These are phyloP conservation scores for Mycena albidolilacea DNA, from an alignment of 768 basidiomycete species.

Conservation along the genomic window DNA sequence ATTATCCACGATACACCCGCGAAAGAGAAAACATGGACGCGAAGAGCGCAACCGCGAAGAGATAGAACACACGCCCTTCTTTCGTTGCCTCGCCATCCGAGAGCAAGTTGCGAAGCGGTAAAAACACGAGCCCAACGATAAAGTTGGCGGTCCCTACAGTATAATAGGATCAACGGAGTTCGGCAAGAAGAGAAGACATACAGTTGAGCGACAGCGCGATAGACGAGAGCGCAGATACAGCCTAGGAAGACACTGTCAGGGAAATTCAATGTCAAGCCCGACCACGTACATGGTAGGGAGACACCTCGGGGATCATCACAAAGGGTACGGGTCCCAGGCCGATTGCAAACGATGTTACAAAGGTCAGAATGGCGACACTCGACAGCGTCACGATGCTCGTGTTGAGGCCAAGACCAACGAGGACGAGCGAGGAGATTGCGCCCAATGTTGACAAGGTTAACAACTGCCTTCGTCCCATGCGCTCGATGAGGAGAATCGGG, in stretches of 20 bases:
- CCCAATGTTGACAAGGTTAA: conserved; percentile 78
- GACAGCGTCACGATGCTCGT: conserved; percentile 71
- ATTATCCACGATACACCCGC: conserved; percentile 54
- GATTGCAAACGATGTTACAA: conserved; percentile 90
- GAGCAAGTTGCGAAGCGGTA: conserved; percentile 85
- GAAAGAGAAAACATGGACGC: conserved; percentile 54
- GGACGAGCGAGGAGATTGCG: conserved; percentile 73
- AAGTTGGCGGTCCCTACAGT: conserved; percentile 87
- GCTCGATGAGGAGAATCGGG: conserved; percentile 90
- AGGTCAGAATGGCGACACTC: conserved; percentile 81
- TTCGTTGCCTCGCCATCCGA: conserved; percentile 71
- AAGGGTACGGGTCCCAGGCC: conserved; percentile 96
- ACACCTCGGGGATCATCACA: conserved; percentile 92
- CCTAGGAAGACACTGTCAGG: conserved; percentile 55
- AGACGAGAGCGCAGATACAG: conserved; percentile 86
- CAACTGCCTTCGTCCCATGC: conserved; percentile 79
- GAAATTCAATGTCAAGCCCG: neutral
- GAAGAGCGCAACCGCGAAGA: conserved; percentile 78
- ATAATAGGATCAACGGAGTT: neutral
- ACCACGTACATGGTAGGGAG: conserved; percentile 78
- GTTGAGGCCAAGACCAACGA: conserved; percentile 82
- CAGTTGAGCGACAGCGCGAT: conserved; percentile 82
- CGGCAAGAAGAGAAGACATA: conserved; percentile 49
- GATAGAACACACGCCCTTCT: conserved; percentile 91
- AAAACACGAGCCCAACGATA: conserved; percentile 85